These are phyloP conservation scores for Coniosporium apollinis DNA, from an alignment of 495 filamentous ascomycete genomes.

Conservation along the genomic window DNA sequence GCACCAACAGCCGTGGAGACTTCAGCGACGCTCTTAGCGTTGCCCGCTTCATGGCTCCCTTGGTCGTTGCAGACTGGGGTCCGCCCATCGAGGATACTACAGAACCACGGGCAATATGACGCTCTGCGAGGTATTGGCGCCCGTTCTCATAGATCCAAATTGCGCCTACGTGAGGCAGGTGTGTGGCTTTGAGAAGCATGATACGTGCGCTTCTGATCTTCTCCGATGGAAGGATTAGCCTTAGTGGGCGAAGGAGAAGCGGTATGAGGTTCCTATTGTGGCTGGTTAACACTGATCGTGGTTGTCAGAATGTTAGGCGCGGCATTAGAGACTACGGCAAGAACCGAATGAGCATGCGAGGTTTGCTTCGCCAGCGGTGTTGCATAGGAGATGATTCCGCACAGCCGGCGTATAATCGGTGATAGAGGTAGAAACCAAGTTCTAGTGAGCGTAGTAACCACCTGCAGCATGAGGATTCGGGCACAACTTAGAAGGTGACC, in stretches of 20 bases:
- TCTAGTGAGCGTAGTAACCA: background rate
- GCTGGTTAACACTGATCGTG: background rate
- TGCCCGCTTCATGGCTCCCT: conserved; percentile 6
- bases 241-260: conserved; percentile 67
- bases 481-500: background rate
- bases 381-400: background rate
- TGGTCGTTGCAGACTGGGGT: conserved; percentile 9
- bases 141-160: conserved; percentile 43
- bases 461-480: background rate
- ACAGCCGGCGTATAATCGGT: too few relatives aligned
- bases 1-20: background rate
- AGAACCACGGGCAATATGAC: conserved; percentile 1
- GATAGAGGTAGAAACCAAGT: background rate
- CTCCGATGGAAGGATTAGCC: conserved; percentile 56
- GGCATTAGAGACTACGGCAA: background rate
- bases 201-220: conserved; percentile 60
- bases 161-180: conserved; percentile 44
- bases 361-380: background rate
- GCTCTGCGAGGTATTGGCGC: conserved; percentile 7
- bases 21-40: conserved; percentile 1
- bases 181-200: conserved; percentile 55
- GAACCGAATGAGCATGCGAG: background rate
- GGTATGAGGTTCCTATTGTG: conserved; percentile 58
- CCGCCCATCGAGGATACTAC: conserved; percentile 13
- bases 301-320: background rate